Evolutionary conservation across 495 filamentous ascomycete genomes (phyloP).

Genomic region (Ascodesmis nigricans): DNA sequence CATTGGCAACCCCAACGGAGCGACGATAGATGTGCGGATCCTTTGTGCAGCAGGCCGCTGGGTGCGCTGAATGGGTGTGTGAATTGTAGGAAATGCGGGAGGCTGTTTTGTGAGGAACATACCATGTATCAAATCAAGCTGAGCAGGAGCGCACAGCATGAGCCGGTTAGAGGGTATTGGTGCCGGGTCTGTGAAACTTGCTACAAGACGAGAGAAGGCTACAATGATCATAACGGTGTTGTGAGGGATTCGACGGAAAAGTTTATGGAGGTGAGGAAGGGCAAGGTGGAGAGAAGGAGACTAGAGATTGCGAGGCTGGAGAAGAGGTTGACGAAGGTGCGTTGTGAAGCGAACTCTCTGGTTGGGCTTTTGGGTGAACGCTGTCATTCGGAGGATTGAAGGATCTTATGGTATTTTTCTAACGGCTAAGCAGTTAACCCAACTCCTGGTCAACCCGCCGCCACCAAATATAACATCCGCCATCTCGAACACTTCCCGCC

Average conservation of each 20-base stretch:
- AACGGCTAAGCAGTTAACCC: slow-evolving; percentile 37
- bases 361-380: too few species aligned
- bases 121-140: slow-evolving; percentile 99
- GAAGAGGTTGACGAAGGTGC: slow-evolving; percentile 51
- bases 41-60: slow-evolving; percentile 56
- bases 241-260: slow-evolving; percentile 43
- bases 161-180: slow-evolving; percentile 83
- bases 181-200: slow-evolving; percentile 92
- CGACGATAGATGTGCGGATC: slow-evolving; percentile 71
- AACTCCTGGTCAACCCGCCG: slow-evolving; percentile 51
- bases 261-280: slow-evolving; percentile 47
- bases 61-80: slow-evolving; percentile 60
- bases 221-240: slow-evolving; percentile 68
- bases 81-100: slow-evolving; percentile 82
- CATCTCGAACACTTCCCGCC: too few species aligned
- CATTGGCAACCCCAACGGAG: slow-evolving; percentile 66
- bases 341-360: too few species aligned
- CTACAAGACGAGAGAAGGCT: slow-evolving; percentile 87
- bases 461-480: too few species aligned
- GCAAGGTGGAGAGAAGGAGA: slow-evolving; percentile 58
- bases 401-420: not conserved
- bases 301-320: slow-evolving; percentile 76
- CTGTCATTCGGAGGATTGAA: too few species aligned
- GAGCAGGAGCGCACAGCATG: slow-evolving; percentile 68
- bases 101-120: slow-evolving; percentile 89